These are phyloP conservation scores for Asclepias syriaca DNA, from an alignment of 257 asterid genomes.

Conservation along the genomic window DNA sequence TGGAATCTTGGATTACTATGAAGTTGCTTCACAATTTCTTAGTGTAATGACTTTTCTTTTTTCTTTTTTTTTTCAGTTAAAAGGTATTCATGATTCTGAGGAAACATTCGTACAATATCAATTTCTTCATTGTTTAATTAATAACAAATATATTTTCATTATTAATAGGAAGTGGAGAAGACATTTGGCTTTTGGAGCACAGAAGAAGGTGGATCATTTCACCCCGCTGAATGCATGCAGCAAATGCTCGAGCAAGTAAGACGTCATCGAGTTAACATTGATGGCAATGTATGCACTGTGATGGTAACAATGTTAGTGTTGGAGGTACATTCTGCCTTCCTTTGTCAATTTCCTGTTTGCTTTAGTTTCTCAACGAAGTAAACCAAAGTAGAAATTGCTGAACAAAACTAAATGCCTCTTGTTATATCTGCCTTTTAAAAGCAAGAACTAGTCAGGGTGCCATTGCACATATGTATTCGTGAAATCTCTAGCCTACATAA, in stretches of 20 bases:
- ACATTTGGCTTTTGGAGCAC: conserved; percentile 62
- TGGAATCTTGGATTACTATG: background rate
- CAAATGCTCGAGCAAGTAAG: conserved; percentile 91
- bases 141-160: conserved; percentile 7
- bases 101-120: background rate
- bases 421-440: background rate
- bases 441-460: background rate
- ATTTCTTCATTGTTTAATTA: background rate
- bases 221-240: conserved; percentile 88
- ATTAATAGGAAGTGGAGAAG: conserved; percentile 59
- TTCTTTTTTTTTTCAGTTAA: background rate
- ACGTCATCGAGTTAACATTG: conserved; percentile 76
- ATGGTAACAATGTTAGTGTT: conserved; percentile 76
- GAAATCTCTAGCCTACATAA: background rate
- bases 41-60: background rate
- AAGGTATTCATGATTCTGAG: background rate
- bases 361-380: background rate
- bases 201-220: conserved; percentile 51
- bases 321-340: conserved; percentile 49
- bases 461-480: background rate
- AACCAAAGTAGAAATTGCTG: too few relatives aligned
- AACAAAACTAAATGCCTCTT: background rate
- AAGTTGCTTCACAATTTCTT: background rate
- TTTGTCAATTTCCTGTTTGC: background rate
- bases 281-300: conserved; percentile 80